Conservation (phyloP, 768 basidiomycete genomes). For the Termitomyces heimii region DNA sequence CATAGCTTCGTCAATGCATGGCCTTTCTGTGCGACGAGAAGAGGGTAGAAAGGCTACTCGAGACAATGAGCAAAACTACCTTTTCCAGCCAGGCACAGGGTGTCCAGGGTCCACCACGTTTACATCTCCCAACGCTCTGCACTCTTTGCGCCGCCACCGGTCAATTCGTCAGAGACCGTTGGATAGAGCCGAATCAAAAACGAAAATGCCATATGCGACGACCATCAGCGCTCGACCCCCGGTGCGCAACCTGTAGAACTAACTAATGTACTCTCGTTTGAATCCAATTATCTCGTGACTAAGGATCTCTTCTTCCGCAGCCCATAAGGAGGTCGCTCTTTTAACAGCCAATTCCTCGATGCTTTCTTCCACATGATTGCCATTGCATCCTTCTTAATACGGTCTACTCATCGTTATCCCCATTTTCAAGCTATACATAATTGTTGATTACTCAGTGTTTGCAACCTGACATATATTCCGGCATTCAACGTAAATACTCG, state of each 20-base stretch:
- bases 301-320: constrained; percentile 10
- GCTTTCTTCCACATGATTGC: constrained; percentile 5
- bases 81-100: constrained; percentile 7
- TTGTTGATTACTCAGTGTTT: neutral
- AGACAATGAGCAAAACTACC: constrained; percentile 7
- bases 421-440: neutral
- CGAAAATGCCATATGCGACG: neutral
- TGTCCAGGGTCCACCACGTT: constrained; percentile 13
- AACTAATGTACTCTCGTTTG: neutral
- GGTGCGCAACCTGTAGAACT: neutral
- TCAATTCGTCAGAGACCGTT: constrained; percentile 13
- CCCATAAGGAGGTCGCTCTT: constrained; percentile 5
- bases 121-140: constrained; percentile 9
- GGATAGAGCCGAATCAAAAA: neutral
- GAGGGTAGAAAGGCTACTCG: constrained; percentile 11
- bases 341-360: constrained; percentile 5
- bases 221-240: constrained; percentile 5
- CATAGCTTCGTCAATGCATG: constrained; percentile 3
- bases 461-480: neutral
- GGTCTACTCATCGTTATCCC: neutral
- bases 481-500: constrained; percentile 3
- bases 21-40: constrained; percentile 5
- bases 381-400: neutral
- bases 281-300: too few species aligned
- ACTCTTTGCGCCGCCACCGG: constrained; percentile 10